Evolutionary conservation across 192 early-diverging fungal genomes (phyloP), one percentile per base, ranked within the genome.

Genomic region (Rhizoclosmatium globosum): DNA sequence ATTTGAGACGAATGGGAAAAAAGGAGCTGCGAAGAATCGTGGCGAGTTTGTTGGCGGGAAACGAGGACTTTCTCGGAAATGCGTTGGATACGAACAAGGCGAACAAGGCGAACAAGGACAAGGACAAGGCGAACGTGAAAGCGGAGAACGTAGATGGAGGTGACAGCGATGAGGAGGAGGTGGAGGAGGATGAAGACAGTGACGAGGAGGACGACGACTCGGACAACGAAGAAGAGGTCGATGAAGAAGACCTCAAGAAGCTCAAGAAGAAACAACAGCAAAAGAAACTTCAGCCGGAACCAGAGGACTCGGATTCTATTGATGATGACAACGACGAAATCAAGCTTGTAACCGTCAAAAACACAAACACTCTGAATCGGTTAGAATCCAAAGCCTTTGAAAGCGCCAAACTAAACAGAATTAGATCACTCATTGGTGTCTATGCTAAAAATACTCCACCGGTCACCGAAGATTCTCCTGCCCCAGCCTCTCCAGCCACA

Each of bases 361-460:
- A 72, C 43, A 72, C 70, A 38, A 72, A 72, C 47, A 38, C 70
- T 59, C 39, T 72, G 19, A 72, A 72, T 41, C 7, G 50, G 70
- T 42, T 3, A 47, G 67, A 0, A 42, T 39, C 17, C 44, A 42
- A 31, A 31, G 31, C 31, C 31, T 0, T 31, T 31, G 31, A 31
- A 31, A 31, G 31, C 31, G 31, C 31, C 31, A 31, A 31, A 31
- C 31, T 31, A 31, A 39, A 31, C 38, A 17, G 13, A 19, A 21
- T 13, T 38, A 72, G 70, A 59, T 59, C 48, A 23, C 53, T 72
- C n/a, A 19, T 72, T 3, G 70, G 70, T 13, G 70, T 72, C 15
- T 72, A 72, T 50, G 70, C 70, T 21, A 72, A 72, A 41, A 42
- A 21, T n/a, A 39, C 21, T 43, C 43, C 53, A 15, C 43, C 70